These are phyloP conservation scores for Ogataea thermomethanolica DNA, from an alignment of 805 yeast species.

Conservation along the genomic window DNA sequence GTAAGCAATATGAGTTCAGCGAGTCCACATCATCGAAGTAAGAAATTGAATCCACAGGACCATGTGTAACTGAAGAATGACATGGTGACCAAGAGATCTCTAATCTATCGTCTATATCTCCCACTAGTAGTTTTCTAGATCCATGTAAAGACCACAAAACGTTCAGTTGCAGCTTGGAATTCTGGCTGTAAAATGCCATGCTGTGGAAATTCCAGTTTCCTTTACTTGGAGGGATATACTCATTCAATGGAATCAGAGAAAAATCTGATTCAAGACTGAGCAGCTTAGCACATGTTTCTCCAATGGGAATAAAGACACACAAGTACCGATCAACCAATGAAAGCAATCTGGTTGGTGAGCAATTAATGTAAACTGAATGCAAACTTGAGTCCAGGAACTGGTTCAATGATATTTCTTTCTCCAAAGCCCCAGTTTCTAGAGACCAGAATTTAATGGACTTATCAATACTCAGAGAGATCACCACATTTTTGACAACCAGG, in stretches of 20 bases:
- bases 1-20: constrained; percentile 38
- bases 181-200: constrained; percentile 12
- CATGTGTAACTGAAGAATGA: constrained; percentile 7
- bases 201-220: constrained; percentile 28
- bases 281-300: constrained; percentile 19
- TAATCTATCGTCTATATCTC: constrained; percentile 9
- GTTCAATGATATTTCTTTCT: constrained; percentile 23
- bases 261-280: constrained; percentile 19
- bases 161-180: constrained; percentile 16
- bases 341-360: constrained; percentile 20
- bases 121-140: constrained; percentile 20
- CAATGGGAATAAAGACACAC: constrained; percentile 28
- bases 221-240: constrained; percentile 17
- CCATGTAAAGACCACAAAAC: constrained; percentile 27
- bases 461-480: constrained; percentile 49
- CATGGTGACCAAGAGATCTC: constrained; percentile 17
- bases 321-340: constrained; percentile 14
- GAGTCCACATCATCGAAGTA: constrained; percentile 8
- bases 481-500: constrained; percentile 9
- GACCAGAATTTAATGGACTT: constrained; percentile 61
- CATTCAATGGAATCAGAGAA: constrained; percentile 9
- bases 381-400: constrained; percentile 22
- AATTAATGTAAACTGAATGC: constrained; percentile 18
- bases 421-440: constrained; percentile 32
- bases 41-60: constrained; percentile 13